These are phyloP conservation scores for Amaranthus hypochondriacus DNA, from an alignment of 148 eudicot genomes.

Conservation along the genomic window DNA sequence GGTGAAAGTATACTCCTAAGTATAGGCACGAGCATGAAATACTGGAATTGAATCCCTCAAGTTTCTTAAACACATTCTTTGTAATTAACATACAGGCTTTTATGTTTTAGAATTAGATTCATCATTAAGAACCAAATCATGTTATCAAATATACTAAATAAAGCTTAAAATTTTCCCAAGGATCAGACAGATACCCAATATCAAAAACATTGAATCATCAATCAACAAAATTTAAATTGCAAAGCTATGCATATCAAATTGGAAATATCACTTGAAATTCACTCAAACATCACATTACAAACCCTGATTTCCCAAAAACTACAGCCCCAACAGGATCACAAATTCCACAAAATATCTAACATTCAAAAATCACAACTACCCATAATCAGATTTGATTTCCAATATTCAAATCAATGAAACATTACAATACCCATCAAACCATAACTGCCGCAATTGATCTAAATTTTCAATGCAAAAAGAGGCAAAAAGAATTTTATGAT, in stretches of 20 bases:
- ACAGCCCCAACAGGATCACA: not conserved
- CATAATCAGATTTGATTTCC: conserved; percentile 1
- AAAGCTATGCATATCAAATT: not conserved
- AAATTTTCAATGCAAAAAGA: not conserved
- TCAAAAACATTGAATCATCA: too few species aligned
- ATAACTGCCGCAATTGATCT: not conserved
- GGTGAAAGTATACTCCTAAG: too few species aligned
- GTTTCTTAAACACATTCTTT: too few species aligned
- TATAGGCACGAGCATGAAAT: too few species aligned
- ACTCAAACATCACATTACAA: not conserved
- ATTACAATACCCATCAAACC: conserved; percentile 1
- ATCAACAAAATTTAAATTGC: not conserved
- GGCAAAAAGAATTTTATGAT: not conserved
- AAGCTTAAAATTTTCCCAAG: too few species aligned
- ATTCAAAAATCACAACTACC: not conserved
- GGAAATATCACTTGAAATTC: not conserved
- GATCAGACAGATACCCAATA: too few species aligned
- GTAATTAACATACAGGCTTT: too few species aligned
- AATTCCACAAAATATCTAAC: not conserved
- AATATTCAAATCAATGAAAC: not conserved
- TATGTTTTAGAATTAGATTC: too few species aligned
- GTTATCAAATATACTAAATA: too few species aligned
- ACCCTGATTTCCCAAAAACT: not conserved
- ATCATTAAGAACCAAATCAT: too few species aligned
- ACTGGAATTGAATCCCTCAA: too few species aligned